phyloP scores from a whole-genome alignment of 179 eudicot genomes.

The Vitellaria paradoxa region DNA sequence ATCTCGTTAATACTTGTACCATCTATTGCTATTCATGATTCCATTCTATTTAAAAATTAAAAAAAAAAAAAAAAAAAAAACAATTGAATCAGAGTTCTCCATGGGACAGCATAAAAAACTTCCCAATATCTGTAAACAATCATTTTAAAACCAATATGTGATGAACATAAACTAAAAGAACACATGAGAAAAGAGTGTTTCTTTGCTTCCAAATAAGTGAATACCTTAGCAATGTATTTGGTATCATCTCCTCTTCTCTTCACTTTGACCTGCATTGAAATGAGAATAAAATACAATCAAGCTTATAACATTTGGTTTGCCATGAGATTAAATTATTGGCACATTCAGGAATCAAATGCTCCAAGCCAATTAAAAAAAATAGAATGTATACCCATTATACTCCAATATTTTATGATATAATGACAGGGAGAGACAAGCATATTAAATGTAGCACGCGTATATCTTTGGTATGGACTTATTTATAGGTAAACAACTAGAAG shows the following conservation, averaged over 20 bases:
- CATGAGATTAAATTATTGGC: background rate
- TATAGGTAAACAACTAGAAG: background rate
- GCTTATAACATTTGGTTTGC: background rate
- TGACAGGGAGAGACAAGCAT: background rate
- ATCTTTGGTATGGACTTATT: background rate
- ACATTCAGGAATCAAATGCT: background rate
- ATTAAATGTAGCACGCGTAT: background rate
- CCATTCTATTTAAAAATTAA: constrained; percentile 6
- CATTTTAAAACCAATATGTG: constrained; percentile 4
- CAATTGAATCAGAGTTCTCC: background rate
- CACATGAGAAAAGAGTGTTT: constrained; percentile 3
- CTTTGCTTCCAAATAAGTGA: constrained; percentile 3
- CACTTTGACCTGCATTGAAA: constrained; percentile 76
- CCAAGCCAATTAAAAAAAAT: background rate
- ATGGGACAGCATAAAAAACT: background rate
- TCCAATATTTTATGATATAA: background rate
- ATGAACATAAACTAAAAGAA: background rate
- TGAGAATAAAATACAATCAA: background rate
- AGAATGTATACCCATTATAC: background rate
- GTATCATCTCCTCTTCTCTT: constrained; percentile 98
- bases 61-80: no score
- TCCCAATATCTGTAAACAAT: background rate
- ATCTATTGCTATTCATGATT: background rate
- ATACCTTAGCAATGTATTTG: constrained; percentile 95
- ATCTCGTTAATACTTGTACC: background rate